phyloP scores from a whole-genome alignment of 2,329 filamentous ascomycete species.

The Xylariaceae sp. region DNA sequence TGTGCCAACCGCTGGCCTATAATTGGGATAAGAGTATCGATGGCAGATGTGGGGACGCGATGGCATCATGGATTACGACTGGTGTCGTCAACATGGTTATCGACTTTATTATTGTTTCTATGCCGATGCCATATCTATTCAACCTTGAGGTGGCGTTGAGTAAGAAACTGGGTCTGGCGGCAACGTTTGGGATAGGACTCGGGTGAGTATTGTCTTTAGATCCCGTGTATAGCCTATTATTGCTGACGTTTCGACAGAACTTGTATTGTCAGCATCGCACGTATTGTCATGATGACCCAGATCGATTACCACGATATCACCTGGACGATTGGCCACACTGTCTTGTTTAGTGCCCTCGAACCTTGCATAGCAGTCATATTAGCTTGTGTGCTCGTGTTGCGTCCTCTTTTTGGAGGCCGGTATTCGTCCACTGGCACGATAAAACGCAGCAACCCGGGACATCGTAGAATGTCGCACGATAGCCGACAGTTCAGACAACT shows the following conservation, averaged over 20 bases:
- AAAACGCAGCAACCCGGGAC: conserved; percentile 10
- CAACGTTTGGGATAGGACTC: conserved; percentile 39
- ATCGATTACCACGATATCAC: conserved; percentile 42
- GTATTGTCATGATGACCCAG: conserved; percentile 38
- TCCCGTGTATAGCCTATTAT: not conserved
- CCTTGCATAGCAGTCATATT: conserved; percentile 43
- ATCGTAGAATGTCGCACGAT: conserved; percentile 9
- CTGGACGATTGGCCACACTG: conserved; percentile 38
- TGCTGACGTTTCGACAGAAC: not conserved
- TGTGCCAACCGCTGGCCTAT: conserved; percentile 42
- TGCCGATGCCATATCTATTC: conserved; percentile 39
- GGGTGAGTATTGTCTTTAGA: conserved; percentile 31
- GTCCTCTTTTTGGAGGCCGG: conserved; percentile 40
- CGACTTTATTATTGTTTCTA: conserved; percentile 36
- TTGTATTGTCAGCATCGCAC: conserved; percentile 37
- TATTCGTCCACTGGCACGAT: conserved; percentile 25
- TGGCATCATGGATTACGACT: conserved; percentile 34
- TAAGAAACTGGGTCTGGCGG: conserved; percentile 37
- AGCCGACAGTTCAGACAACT: conserved; percentile 32
- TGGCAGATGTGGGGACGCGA: conserved; percentile 39
- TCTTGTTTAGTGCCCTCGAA: conserved; percentile 43
- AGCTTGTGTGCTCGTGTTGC: conserved; percentile 45
- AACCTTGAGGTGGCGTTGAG: conserved; percentile 34
- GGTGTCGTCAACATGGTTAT: conserved; percentile 38
- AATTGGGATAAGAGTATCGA: conserved; percentile 40